Evolutionary conservation across 768 basidiomycete genomes (phyloP).

Genomic region (Daedaleopsis sinensis): DNA sequence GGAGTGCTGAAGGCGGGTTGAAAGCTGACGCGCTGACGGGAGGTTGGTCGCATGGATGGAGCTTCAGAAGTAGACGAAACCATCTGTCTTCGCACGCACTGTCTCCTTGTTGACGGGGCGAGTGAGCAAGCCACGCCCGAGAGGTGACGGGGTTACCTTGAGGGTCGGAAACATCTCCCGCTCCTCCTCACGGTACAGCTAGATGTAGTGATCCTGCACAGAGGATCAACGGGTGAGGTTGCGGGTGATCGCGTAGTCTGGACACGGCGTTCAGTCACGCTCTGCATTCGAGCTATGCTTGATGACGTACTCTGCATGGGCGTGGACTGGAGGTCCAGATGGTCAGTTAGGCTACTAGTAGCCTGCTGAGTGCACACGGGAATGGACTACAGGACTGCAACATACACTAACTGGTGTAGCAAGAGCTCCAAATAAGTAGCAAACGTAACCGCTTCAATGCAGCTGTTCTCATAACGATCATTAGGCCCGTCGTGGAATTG

Average conservation of each 20-base stretch:
- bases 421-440: slow-evolving; percentile 45
- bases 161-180: slow-evolving; percentile 58
- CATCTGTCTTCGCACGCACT: slow-evolving; percentile 26
- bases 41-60: neutral
- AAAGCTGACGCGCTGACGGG: neutral
- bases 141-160: slow-evolving; percentile 42
- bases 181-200: slow-evolving; percentile 65
- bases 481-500: no score
- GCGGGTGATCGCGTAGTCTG: slow-evolving; percentile 46
- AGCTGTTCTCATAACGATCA: no score
- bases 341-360: no score
- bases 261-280: neutral
- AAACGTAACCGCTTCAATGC: slow-evolving; percentile 46
- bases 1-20: neutral
- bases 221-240: slow-evolving; percentile 56
- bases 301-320: slow-evolving; percentile 33
- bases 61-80: slow-evolving; percentile 8
- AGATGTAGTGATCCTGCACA: slow-evolving; percentile 64
- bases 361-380: neutral
- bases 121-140: slow-evolving; percentile 37
- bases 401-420: slow-evolving; percentile 39
- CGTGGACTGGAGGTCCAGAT: slow-evolving; percentile 26
- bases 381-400: neutral
- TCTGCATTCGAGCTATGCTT: neutral
- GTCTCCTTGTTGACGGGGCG: slow-evolving; percentile 29